Evolutionary conservation across 495 filamentous ascomycete genomes (phyloP), one percentile per base, ranked within the genome.

Genomic region (Xylaria cubensis): DNA sequence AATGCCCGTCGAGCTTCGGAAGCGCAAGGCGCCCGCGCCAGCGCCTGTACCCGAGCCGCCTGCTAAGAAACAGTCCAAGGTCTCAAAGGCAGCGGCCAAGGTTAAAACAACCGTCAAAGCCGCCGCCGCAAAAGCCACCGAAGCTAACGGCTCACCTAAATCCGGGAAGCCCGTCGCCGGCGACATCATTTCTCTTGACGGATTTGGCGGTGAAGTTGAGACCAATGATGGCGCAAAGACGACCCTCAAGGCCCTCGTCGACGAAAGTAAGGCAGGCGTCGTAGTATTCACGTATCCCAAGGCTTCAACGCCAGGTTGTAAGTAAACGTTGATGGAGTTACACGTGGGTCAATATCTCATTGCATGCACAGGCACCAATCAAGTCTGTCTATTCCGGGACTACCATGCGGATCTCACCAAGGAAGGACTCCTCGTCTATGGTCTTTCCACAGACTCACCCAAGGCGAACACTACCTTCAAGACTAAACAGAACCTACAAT

Each of bases 201-300:
- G 82, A 42, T 95, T 97, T 81, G 93, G 94, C 75, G 93, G 94
- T 70, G 91, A 95, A 76, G 79, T 99, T 71, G 89, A 94, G 82
- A 95, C 90, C 66, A 88, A 98, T 75, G 92, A 97, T 74, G 94
- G 94, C 73, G 80, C 80, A 48, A 93, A 90, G 80, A 93, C 91
- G 15, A 94, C 88, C 1, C 84, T 99, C 64, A 88, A 91, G 82
- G 85, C 85, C 67, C 88, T 99, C 32, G 89, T 98, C 19, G 92
- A 93, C 53, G 87, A 90, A 73, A 95, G 94, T 85, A 91, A 94
- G 82, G 85, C 86, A 63, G 95, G 96, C 26, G 92, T 98, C 29
- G 92, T 97, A 19, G 80, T 99, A 41, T 98, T 99, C 80, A 97
- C 94, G 44, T 99, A 98, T 79, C 96, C 96, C 41, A 97, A 92